Base-by-base conservation (phyloP, 768 basidiomycete species). In the Suillus subalutaceus region DNA sequence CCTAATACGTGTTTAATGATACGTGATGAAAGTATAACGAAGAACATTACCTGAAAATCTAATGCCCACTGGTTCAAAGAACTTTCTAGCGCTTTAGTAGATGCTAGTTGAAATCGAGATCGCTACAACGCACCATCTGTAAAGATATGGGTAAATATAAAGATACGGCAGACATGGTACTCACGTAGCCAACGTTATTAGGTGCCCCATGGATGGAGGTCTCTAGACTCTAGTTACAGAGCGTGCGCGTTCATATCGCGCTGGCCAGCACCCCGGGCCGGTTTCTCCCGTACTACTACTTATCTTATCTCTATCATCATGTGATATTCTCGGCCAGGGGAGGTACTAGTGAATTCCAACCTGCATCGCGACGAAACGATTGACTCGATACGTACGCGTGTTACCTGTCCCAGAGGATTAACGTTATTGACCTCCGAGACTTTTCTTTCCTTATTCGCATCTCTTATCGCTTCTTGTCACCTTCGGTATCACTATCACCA, bases 1-100 rank as follows among this genome's bases (percentile, higher is more conserved):
- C 97, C 94, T 97, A 57, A 52, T 26, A 23, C 5, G 23, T 3
- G 44, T 63, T 16, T 55, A 18, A 32, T 35, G 32, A 32, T 32
- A 20, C 4, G 53, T 10, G 30, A 62, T 53, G 30, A 65, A 56
- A 13, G 32, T 13, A n/a, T 26, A 40, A 38, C 26, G 55, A 13
- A 18, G 10, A 37, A 16, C 68, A 81, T 67, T 72, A 91, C 96
- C 74, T 96, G 89, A 68, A 98, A 98, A 76, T 98, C 97, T 46
- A 99, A 80, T 8, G 97, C 93, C 95, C 97, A 98, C 79, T 99
- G 97, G 73, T 98, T 97, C 37, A 99, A 82, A 18, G 95, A 96
- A 75, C 95, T 97, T 55, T 26, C 2, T 26, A 68, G 23, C n/a
- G n/a, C 8, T 59, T 59, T 62, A 55, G 16, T 38, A 56, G 41